A percentile compares a stretch with the other conserved stretches of the same genome.
These are phyloP conservation scores for Apiospora aurea DNA, from an alignment of 2,329 filamentous ascomycete species.

Conservation along the genomic window DNA sequence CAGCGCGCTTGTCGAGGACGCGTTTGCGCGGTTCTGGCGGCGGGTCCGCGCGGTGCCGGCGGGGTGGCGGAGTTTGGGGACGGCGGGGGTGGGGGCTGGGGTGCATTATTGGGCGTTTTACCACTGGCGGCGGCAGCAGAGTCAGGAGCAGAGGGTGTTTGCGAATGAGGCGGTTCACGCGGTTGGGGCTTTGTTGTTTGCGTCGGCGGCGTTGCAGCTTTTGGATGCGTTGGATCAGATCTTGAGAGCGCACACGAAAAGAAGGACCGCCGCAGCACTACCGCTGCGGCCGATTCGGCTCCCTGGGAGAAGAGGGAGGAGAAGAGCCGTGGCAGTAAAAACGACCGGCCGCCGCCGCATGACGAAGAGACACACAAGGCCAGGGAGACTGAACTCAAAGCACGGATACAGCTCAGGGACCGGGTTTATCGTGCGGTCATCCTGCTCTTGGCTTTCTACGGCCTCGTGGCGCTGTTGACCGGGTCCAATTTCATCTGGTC, in stretches of 20 bases:
- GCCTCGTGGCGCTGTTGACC: conserved; percentile 23
- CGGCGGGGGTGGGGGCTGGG: not conserved
- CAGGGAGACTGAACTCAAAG: not conserved
- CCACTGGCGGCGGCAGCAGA: not conserved
- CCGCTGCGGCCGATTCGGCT: too few relatives aligned
- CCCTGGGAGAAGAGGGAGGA: not conserved
- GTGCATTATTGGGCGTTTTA: not conserved
- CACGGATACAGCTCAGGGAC: not conserved
- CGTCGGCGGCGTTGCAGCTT: conserved; percentile 28
- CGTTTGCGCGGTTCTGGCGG: conserved; percentile 23
- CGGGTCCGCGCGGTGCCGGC: conserved; percentile 26
- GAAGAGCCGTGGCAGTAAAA: not conserved
- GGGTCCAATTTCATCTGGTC: conserved; percentile 32
- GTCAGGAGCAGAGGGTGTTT: conserved; percentile 25
- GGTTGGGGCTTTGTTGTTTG: conserved; percentile 29
- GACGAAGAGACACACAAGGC: not conserved
- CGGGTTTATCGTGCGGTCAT: conserved; percentile 1
- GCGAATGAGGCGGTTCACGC: conserved; percentile 31
- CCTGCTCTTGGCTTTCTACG: conserved; percentile 29
- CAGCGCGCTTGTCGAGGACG: conserved; percentile 19
- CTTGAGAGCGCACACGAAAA: not conserved
- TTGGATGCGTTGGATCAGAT: not conserved
- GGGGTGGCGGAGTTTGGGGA: conserved; percentile 13
- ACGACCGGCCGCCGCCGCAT: not conserved
- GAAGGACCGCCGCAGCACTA: too few relatives aligned